Conservation (phyloP, 73 alveolate species). For the Tetrahymena borealis region DNA sequence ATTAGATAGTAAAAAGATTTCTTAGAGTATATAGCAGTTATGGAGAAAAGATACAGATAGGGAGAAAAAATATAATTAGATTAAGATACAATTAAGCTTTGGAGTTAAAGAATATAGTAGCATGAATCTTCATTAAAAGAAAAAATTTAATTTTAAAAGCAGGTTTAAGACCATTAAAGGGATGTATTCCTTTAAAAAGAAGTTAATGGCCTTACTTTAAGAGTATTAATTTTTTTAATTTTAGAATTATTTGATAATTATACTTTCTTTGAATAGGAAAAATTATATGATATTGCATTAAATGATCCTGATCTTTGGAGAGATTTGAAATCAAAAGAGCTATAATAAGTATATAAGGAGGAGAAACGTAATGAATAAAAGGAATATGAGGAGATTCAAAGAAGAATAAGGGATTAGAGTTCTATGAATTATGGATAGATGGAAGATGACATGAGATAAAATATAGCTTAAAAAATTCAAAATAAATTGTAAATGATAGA, state of each 20-base stretch:
- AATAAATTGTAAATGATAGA: background rate
- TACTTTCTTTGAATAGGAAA: background rate
- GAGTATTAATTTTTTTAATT: background rate
- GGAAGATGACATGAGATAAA: background rate
- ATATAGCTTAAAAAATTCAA: background rate
- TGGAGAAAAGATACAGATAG: conserved; percentile 12
- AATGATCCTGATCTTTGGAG: conserved; percentile 42
- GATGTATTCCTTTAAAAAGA: background rate
- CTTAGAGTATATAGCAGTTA: conserved; percentile 13
- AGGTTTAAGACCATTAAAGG: background rate
- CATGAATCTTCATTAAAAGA: background rate
- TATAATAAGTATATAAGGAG: background rate
- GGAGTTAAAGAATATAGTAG: conserved; percentile 17
- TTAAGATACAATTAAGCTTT: conserved; percentile 5
- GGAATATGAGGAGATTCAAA: background rate
- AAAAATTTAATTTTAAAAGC: background rate
- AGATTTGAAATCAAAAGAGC: conserved; percentile 22
- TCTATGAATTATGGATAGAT: background rate
- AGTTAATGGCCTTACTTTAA: background rate
- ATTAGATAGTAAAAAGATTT: conserved; percentile 10
- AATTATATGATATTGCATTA: conserved; percentile 25
- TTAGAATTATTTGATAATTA: too few species aligned
- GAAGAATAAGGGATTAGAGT: background rate
- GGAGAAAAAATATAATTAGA: conserved; percentile 25
- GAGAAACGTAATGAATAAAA: background rate